Evolutionary conservation across 1,284 basidiomycete genomes (phyloP), one percentile per base, ranked within the genome.

Genomic region (Ceratobasidium papillatum): DNA sequence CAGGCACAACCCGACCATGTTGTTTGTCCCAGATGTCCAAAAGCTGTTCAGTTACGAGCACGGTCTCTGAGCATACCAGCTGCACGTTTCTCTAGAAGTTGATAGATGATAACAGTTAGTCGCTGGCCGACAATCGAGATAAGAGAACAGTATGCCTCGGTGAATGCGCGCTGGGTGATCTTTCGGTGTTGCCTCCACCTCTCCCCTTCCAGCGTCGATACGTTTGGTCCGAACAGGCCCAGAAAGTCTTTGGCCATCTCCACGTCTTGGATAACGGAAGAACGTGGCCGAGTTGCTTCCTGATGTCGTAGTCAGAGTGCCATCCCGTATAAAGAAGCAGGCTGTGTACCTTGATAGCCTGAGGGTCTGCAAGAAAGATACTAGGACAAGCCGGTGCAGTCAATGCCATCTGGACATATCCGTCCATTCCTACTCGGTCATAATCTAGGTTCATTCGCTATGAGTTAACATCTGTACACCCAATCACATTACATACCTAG

Each of bases 181-280:
- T 62, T 74, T 19, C 75, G 73, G 52, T 76, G 75, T 17, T 59
- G 61, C 14, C 41, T 71, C 75, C 75, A 76, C 1, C 27, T 41
- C 7, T 71, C 65, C 5, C 73, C 73, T 63, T 76, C 75, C 25
- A 74, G 41, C 0, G 38, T 71, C 14, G 68, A 52, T 4, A 76
- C 7, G 34, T 76, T 74, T n/a, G 47, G 49, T 8, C 73, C 73
- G 41, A 62, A 76, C 38, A 74, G n/a, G 19, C 66, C 69, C 17
- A 65, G 49, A 5, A 71, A 27, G 4, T n/a, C 27, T 12, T 51
- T 14, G 27, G 52, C 36, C 3, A n/a, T n/a, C 25, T 45, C 34
- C 7, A 71, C 27, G 27, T 58, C 41, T 47, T 58, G 36, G 11
- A 59, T 22, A 41, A 45, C 36, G 8, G n/a, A 17, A 8, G 36